Evolutionary conservation across 805 yeast genomes (phyloP), one percentile per base, ranked within the genome.

Genomic region (Candida easanensis): DNA sequence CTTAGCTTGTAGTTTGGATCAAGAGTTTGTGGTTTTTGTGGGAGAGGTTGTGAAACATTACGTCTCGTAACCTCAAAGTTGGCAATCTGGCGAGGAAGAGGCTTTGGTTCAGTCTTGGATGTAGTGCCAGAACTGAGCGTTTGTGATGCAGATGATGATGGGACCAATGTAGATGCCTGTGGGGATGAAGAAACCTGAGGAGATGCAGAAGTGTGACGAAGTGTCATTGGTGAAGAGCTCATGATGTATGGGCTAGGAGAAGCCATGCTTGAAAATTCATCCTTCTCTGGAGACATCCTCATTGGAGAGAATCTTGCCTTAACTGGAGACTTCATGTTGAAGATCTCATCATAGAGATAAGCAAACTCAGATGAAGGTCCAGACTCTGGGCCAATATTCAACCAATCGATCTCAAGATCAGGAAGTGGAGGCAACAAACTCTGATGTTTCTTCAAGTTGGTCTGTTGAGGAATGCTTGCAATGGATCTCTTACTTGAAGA

Each of bases 381-480:
- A 19, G 44, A 52, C 18, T 36, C 42, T 2, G 47, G 38, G 10
- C 46, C 56, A 14, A 49, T 38, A 32, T 48, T 49, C 36, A 58
- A 28, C 58, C 61, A 56, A 19, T 56, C 56, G 31, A 45, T 36
- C 20, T 51, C 58, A 4, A 57, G 38, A 37, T 54, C 55, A 3
- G 62, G 63, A 18, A 62, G 43, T 14, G 61, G 58, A 10, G 66
- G 64, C 15, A 61, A 47, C 8, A 58, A 35, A 31, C 64, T 61
- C 14, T 46, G 48, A 34, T 48, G 54, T 36, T 58, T 57, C 42
- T 58, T 57, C 9, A 37, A 30, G 4, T 23, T 38, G 0, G 31
- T 18, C 8, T 21, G 28, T 28, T 28, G 33, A 14, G 36, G n/a
- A 16, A 32, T 40, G n/a, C 48, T 44, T 17, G 47, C 31, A 23